Evolutionary conservation across 23 red algal species (phyloP).

Genomic region (Cyanidioschyzon merolae): DNA sequence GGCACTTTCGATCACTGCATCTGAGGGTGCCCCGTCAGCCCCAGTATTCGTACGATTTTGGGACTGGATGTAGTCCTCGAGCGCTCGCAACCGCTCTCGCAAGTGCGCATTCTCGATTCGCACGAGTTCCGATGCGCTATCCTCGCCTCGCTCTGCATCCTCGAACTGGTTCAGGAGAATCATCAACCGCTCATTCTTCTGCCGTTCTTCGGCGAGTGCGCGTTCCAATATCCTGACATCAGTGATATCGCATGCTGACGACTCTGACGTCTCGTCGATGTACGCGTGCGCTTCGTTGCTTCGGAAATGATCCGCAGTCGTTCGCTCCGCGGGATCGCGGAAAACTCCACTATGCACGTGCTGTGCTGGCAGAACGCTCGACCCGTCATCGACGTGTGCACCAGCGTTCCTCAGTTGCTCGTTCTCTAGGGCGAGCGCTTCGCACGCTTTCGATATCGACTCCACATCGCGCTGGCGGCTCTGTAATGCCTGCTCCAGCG

Average conservation of each 20-base stretch:
- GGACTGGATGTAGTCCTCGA: too few relatives aligned
- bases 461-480: constrained; percentile 33
- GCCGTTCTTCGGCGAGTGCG: not conserved
- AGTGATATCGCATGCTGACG: not conserved
- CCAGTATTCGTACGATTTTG: too few relatives aligned
- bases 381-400: not conserved
- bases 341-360: too few relatives aligned
- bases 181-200: not conserved
- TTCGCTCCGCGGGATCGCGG: too few relatives aligned
- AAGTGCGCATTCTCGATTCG: not conserved
- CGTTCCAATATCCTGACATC: not conserved
- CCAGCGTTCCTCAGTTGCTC: not conserved
- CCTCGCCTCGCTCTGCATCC: not conserved
- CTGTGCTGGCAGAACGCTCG: too few relatives aligned
- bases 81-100: too few relatives aligned
- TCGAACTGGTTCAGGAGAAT: constrained; percentile 3
- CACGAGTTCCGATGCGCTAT: not conserved
- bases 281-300: too few relatives aligned
- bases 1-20: too few relatives aligned
- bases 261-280: too few relatives aligned
- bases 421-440: constrained; percentile 24
- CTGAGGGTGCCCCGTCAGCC: too few relatives aligned
- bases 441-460: constrained; percentile 37
- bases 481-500: constrained; percentile 31
- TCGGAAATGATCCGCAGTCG: too few relatives aligned